Evolutionary conservation across 352 stramenopile species (phyloP), one percentile per base, ranked within the genome.

Genomic region (Pseudoperonospora humuli): DNA sequence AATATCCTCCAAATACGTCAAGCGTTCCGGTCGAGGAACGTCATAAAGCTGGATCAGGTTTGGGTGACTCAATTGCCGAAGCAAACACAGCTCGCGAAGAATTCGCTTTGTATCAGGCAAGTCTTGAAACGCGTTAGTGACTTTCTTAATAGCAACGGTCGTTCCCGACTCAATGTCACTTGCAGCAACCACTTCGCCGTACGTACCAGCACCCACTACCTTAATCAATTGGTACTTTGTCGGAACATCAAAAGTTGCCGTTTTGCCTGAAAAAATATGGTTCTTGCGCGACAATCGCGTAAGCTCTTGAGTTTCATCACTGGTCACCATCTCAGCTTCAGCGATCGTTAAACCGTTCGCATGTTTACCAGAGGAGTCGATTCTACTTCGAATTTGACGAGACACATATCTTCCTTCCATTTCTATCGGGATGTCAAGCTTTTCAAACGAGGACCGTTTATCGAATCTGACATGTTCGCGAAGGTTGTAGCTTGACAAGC

Each of bases 71-170:
- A 98, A 51, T 36, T 93, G 79, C 3, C 82, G 67, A 23, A 97
- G 63, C 23, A 97, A 51, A 34, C 81, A 87, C 37, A 98, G 80
- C 55, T 98, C 96, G 8, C 96, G 77, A 3, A 99, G 68, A 37
- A 99, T 98, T 25, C 96, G 85, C 65, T 88, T 87, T 3, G 79
- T 88, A 43, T 91, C 79, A 1, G 77, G 69, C 0, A 91, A 46
- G 19, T 91, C 75, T 23, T 55, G 59, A 33, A 91, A 91, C 7
- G 85, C 84, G 29, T 88, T 84, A 3, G 83, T 67, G 18, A 97
- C 86, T 59, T 97, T 97, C 64, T 97, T 97, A 52, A 97, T 97
- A 7, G 92, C 92, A 20, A 97, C 90, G 17, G 94, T 93, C 10
- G 75, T 71, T 0, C 74, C 78, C 1, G 72, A 78, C 27, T 90